phyloP scores from a whole-genome alignment of 108 stramenopile species.

The Hondaea fermentalgiana region DNA sequence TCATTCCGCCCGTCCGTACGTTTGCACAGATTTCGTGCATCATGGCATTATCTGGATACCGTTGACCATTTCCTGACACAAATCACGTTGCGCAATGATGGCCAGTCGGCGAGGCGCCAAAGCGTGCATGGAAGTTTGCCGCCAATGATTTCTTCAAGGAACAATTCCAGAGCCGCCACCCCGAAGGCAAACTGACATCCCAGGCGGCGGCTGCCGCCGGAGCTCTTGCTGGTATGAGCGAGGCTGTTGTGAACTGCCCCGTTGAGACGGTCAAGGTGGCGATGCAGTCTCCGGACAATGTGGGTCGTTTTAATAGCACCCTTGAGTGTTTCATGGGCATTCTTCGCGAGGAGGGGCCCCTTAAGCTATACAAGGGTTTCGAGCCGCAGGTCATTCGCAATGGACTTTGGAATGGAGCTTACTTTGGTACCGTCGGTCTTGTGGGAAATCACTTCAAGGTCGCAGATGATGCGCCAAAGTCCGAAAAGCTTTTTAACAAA shows the following conservation, averaged over 20 bases:
- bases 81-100: too few relatives aligned
- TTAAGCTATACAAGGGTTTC: constrained; percentile 38
- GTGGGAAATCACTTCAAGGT: constrained; percentile 18
- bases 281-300: constrained; percentile 40
- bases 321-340: constrained; percentile 21
- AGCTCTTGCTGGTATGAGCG: constrained; percentile 29
- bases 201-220: constrained; percentile 28
- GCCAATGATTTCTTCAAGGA: constrained; percentile 33
- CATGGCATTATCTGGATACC: background rate
- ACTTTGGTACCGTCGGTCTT: constrained; percentile 41
- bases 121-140: constrained; percentile 37
- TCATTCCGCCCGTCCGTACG: constrained; percentile 24
- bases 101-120: constrained; percentile 32
- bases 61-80: too few relatives aligned
- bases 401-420: constrained; percentile 40
- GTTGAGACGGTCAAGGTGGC: constrained; percentile 39
- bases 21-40: background rate
- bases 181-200: constrained; percentile 21
- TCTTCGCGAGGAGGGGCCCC: constrained; percentile 28
- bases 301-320: constrained; percentile 31
- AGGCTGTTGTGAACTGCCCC: constrained; percentile 26
- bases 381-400: constrained; percentile 39
- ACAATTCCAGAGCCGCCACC: background rate
- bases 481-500: constrained; percentile 23
- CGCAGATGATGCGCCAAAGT: constrained; percentile 10